A percentile compares a stretch with the other conserved stretches of the same genome.
These are phyloP conservation scores for Diaporthe batatas DNA, from an alignment of 2,329 filamentous ascomycete genomes.

Conservation along the genomic window DNA sequence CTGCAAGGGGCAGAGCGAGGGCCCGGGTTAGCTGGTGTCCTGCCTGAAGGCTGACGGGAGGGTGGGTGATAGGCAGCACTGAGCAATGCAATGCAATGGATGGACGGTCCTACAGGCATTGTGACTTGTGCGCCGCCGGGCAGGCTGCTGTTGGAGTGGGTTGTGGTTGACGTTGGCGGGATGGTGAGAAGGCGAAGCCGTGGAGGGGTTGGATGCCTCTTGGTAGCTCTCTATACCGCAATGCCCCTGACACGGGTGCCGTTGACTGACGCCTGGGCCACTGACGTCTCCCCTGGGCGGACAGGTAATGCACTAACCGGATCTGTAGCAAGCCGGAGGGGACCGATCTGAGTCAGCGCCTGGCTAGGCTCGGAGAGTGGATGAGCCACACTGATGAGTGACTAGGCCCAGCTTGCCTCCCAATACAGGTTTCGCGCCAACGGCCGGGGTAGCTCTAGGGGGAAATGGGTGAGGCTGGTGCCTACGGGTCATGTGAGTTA, in stretches of 20 bases:
- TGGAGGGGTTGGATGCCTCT: conserved; percentile 34
- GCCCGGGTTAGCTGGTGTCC: conserved; percentile 23
- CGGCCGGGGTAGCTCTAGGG: background rate
- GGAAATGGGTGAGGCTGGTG: conserved; percentile 32
- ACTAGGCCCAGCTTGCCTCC: too few species aligned
- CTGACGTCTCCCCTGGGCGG: conserved; percentile 33
- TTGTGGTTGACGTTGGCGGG: background rate
- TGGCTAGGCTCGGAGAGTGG: conserved; percentile 15
- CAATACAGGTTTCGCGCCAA: too few species aligned
- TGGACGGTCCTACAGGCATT: conserved; percentile 44
- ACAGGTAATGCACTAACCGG: background rate
- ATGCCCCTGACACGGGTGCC: conserved; percentile 33
- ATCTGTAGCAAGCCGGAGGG: background rate
- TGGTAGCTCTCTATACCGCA: conserved; percentile 15
- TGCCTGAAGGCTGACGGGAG: conserved; percentile 1
- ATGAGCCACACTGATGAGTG: conserved; percentile 30
- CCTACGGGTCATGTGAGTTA: conserved; percentile 40
- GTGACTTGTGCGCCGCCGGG: conserved; percentile 40
- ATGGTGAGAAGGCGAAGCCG: conserved; percentile 13
- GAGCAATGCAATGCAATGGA: background rate
- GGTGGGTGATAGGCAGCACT: background rate
- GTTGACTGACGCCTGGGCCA: conserved; percentile 28
- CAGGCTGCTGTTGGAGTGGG: conserved; percentile 43
- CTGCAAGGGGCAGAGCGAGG: conserved; percentile 58
- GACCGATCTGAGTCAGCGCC: conserved; percentile 23